phyloP scores from a whole-genome alignment of 495 filamentous ascomycete genomes.

The Aspergillus mulundensis region DNA sequence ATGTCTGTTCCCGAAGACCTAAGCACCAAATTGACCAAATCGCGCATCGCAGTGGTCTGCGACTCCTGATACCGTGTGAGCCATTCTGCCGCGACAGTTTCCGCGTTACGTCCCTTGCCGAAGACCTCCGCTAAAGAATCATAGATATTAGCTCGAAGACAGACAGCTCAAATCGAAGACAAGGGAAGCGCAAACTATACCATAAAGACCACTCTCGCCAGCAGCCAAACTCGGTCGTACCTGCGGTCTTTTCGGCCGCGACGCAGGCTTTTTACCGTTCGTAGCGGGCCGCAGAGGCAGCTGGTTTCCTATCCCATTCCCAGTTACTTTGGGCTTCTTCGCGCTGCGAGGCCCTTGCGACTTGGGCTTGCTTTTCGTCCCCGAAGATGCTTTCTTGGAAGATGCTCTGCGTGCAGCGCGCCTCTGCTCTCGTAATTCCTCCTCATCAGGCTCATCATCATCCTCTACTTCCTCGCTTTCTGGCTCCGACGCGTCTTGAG shows the following conservation, averaged over 20 bases:
- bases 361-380: conserved; percentile 29
- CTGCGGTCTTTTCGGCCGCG: conserved; percentile 51
- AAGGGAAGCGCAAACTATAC: conserved; percentile 42
- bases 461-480: conserved; percentile 45
- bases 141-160: conserved; percentile 14
- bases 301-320: conserved; percentile 52
- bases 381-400: conserved; percentile 60
- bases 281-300: conserved; percentile 47
- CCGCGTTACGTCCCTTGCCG: conserved; percentile 59
- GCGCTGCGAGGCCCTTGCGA: conserved; percentile 23
- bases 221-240: conserved; percentile 60
- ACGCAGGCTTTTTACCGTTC: conserved; percentile 38
- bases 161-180: not conserved
- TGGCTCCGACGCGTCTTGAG: conserved; percentile 51
- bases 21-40: conserved; percentile 86
- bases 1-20: conserved; percentile 75
- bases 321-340: conserved; percentile 53
- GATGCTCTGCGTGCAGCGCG: conserved; percentile 41
- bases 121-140: conserved; percentile 68
- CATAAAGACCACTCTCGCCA: conserved; percentile 69
- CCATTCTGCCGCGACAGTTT: conserved; percentile 81
- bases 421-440: conserved; percentile 58
- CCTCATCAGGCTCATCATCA: conserved; percentile 57
- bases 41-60: conserved; percentile 63
- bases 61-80: conserved; percentile 66